Evolutionary conservation across 371 early-diverging fungal species (phyloP), one percentile per base, ranked within the genome.

Genomic region (Smittium culicis): DNA sequence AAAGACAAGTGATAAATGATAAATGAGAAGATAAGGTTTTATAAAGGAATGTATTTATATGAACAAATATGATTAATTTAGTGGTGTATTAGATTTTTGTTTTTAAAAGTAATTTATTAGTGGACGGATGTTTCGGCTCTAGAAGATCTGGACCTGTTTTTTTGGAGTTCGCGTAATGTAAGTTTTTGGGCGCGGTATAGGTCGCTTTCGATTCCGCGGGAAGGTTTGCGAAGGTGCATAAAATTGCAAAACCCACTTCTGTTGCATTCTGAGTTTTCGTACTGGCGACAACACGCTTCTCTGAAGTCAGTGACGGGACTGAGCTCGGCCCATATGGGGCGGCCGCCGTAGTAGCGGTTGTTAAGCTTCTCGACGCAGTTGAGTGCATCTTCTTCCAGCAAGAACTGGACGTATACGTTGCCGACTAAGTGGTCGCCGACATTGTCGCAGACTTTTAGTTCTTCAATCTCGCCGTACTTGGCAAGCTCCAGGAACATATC

Each of bases 231-330:
- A 55, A 95, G 79, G 80, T 99, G 99, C 97, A 99, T 96, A 79
- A 98, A 99, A 79, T 96, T 97, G 79, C 99, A 99, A 72, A 92
- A 87, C 1, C 96, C 97, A 31, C 96, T 96, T 35, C 96, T 90
- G 69, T 87, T 91, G 79, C 99, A 97, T 74, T 91, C 93, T 63
- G 86, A 81, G 68, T 84, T 89, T 71, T 97, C 97, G 76, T 97
- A 88, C 74, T 98, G 96, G 35, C 95, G 86, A 76, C 99, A 99
- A 75, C 95, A 92, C 2, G 96, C 97, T 81, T 98, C 97, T 64
- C 90, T 84, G 73, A 98, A 96, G 77, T 96, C 94, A 2, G 94
- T 92, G 16, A 97, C 96, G 30, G 96, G 96, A 56, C 93, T 93
- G 55, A 96, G 78, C 78, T 98, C 98, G 0, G 93, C 93, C 80